Percentiles rank a stretch among this genome's conserved stretches.
phyloP scores from a whole-genome alignment of 139 green algal genomes.

The Coelastrella sp. region DNA sequence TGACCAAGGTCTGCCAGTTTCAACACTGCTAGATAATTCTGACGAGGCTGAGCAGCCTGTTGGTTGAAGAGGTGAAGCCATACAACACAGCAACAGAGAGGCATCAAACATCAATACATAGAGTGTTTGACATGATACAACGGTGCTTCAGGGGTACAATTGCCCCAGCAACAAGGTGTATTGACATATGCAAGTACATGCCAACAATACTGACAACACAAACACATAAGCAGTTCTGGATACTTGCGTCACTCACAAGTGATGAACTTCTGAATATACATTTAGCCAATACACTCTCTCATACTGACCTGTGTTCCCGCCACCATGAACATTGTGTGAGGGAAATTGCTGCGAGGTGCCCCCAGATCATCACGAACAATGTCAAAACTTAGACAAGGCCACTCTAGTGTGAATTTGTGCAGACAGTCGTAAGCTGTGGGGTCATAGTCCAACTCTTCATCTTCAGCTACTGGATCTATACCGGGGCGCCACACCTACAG shows the following conservation, averaged over 20 bases:
- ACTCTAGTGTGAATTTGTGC: constrained; percentile 86
- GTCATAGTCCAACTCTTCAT: constrained; percentile 96
- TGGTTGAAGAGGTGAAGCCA: neutral
- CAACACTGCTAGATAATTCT: constrained; percentile 87
- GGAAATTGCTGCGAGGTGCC: constrained; percentile 80
- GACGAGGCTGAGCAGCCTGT: constrained; percentile 68
- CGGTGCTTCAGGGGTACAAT: too few species aligned
- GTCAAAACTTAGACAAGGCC: constrained; percentile 97
- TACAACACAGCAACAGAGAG: too few species aligned
- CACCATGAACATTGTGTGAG: constrained; percentile 90
- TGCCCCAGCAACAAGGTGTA: too few species aligned
- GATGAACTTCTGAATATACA: neutral
- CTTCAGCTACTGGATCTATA: constrained; percentile 79
- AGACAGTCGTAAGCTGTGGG: constrained; percentile 96
- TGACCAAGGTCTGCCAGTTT: constrained; percentile 78
- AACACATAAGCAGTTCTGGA: too few species aligned
- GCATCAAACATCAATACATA: too few species aligned
- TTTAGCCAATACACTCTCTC: constrained; percentile 22
- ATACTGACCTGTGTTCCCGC: constrained; percentile 68
- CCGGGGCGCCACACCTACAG: constrained; percentile 88
- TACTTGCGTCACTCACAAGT: too few species aligned
- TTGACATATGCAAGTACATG: too few species aligned
- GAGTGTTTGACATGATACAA: too few species aligned
- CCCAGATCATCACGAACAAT: constrained; percentile 89
- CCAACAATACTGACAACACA: too few species aligned